These are phyloP conservation scores for Kurtzmaniella quercitrusa DNA, from an alignment of 1,139 yeast genomes.

Conservation along the genomic window DNA sequence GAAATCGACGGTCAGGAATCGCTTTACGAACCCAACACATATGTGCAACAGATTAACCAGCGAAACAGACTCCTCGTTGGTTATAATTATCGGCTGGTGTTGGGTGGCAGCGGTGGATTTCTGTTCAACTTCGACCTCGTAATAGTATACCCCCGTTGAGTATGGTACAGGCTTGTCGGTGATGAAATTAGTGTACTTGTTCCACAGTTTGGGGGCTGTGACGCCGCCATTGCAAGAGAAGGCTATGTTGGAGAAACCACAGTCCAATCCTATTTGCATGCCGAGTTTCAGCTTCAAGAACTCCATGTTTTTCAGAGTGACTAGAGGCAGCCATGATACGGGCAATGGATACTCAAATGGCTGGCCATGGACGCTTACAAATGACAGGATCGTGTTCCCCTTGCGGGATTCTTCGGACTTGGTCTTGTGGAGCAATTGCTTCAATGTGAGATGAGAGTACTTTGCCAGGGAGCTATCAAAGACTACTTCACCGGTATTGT, in stretches of 20 bases:
- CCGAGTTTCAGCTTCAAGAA: conserved; percentile 20
- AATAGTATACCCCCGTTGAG: conserved; percentile 32
- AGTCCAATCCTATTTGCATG: conserved; percentile 19
- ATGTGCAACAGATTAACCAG: conserved; percentile 30
- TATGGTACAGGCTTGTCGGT: conserved; percentile 30
- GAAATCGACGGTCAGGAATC: conserved; percentile 16
- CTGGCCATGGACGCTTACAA: conserved; percentile 20
- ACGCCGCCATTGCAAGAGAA: conserved; percentile 12
- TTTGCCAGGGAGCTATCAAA: conserved; percentile 12
- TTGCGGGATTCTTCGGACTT: conserved; percentile 19
- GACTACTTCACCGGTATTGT: conserved; percentile 22
- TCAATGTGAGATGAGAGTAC: conserved; percentile 21
- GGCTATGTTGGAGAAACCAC: conserved; percentile 29
- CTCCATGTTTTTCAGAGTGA: conserved; percentile 20
- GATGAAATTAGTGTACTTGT: conserved; percentile 29
- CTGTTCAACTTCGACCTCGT: conserved; percentile 35
- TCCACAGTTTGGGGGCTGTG: conserved; percentile 8
- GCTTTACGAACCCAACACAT: conserved; percentile 34
- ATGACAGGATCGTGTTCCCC: conserved; percentile 23
- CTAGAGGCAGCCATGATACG: conserved; percentile 37
- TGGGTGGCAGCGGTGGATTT: conserved; percentile 26
- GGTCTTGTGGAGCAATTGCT: conserved; percentile 22
- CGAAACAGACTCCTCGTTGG: conserved; percentile 33
- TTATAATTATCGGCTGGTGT: conserved; percentile 28
- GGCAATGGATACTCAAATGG: conserved; percentile 35